Base-by-base conservation (phyloP, 2,329 filamentous ascomycete genomes). In the Calonectria multiphialidica region DNA sequence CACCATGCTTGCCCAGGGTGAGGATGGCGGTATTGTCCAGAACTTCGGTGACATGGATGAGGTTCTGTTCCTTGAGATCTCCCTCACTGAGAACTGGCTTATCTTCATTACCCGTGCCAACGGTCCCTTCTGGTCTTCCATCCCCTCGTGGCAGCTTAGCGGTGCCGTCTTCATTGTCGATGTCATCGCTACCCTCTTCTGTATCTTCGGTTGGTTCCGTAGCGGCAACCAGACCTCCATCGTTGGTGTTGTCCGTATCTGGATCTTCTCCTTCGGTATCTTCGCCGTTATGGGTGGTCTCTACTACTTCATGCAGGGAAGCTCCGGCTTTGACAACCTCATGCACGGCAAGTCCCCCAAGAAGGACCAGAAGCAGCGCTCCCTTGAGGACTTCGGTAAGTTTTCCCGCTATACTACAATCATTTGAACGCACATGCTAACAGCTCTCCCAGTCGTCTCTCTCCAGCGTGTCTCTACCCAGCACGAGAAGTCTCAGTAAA, bases 101-200 rank as follows among this genome's bases (percentile, higher is more conserved):
- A 98, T 98, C 86, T 97, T 98, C 88, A 96, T 98, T 86, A 98
- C 95, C 76, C 95, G 95, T 89, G 93, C 95, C 86, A 96, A 96
- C 85, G 95, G 95, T 81, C 94, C 95, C 67, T 96, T 97, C 90
- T 97, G 95, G 95, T 95, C 94, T 3, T 96, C 94, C 28, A 90
- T 95, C 71, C 95, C 95, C 72, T 97, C 95, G 73, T 96, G 94
- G 93, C 94, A 97, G 85, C 88, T 98, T 53, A 84, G 88, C 68
- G 92, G 92, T 74, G 95, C 95, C 75, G 95, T 98, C 76, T 83
- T 97, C 59, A 77, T 95, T 62, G 95, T 98, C 80, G 95, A 98
- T 81, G 89, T 97, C 78, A 86, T 97, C 71, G 95, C 95, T 75
- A 97, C 95, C 45, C 89, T 95, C 83, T 97, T 98, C 90, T 93